A percentile compares a stretch with the other conserved stretches of the same genome.
Evolutionary conservation across 140 eudicot species (phyloP).

Genomic region (Flaveria floridana): DNA sequence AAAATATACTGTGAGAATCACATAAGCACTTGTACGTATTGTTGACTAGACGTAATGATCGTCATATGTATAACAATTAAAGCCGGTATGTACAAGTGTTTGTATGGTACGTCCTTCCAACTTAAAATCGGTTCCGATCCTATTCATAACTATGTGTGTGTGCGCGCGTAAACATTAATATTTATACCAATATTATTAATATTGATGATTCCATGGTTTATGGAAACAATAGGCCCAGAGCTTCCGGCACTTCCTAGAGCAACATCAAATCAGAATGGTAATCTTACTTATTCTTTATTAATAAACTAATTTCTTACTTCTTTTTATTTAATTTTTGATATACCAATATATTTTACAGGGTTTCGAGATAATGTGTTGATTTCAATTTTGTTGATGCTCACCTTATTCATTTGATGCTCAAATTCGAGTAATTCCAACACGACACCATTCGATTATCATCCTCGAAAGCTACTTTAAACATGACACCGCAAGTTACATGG

Average conservation of each 20-base stretch:
- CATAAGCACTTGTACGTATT: too few relatives aligned
- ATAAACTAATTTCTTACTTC: not conserved
- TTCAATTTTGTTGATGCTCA: slow-evolving; percentile 33
- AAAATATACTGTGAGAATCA: too few relatives aligned
- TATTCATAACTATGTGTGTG: too few relatives aligned
- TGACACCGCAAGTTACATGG: not conserved
- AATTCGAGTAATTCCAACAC: not conserved
- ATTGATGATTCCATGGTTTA: not conserved
- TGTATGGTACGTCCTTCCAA: too few relatives aligned
- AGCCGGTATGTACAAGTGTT: too few relatives aligned
- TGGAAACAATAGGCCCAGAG: slow-evolving; percentile 36
- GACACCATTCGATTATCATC: not conserved
- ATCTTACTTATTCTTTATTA: slow-evolving; percentile 4
- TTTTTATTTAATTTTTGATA: not conserved
- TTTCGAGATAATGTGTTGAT: slow-evolving; percentile 22
- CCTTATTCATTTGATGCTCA: slow-evolving; percentile 32
- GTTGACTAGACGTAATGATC: not conserved
- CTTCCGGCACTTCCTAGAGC: slow-evolving; percentile 69
- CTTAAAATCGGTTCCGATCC: too few relatives aligned
- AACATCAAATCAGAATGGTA: slow-evolving; percentile 57
- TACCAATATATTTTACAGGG: slow-evolving; percentile 12
- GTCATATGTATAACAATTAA: not conserved
- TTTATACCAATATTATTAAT: slow-evolving; percentile 8
- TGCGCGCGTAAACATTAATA: not conserved
- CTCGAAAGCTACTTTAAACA: not conserved